A percentile compares a stretch with the other conserved stretches of the same genome.
These are phyloP conservation scores for Mycena indigotica DNA, from an alignment of 768 basidiomycete genomes.

Conservation along the genomic window DNA sequence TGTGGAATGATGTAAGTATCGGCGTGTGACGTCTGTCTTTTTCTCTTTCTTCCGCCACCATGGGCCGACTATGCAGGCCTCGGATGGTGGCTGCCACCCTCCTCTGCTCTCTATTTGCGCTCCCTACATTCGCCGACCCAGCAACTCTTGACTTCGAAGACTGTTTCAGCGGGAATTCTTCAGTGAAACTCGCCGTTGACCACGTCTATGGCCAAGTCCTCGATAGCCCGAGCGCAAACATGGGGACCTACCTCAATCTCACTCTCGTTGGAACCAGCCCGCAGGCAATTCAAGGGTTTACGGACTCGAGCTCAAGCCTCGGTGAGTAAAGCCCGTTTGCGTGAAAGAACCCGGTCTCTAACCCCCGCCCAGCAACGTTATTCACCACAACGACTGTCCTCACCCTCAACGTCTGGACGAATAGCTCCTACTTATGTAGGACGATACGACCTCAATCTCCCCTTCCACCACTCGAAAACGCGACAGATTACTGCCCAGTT, in stretches of 20 bases:
- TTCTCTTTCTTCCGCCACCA: no score
- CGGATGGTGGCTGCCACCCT: conserved; percentile 18
- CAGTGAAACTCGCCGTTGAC: conserved; percentile 64
- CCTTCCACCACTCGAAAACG: conserved; percentile 49
- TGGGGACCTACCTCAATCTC: conserved; percentile 61
- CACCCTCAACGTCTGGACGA: conserved; percentile 72
- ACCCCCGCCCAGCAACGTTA: conserved; percentile 64
- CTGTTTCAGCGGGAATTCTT: conserved; percentile 60
- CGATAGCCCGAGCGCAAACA: conserved; percentile 40
- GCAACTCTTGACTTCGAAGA: conserved; percentile 65
- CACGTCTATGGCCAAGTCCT: conserved; percentile 75
- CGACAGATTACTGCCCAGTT: conserved; percentile 72
- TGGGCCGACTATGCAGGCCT: conserved; percentile 1
- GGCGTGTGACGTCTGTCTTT: no score
- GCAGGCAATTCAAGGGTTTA: conserved; percentile 58
- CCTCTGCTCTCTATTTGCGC: conserved; percentile 30
- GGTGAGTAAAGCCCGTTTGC: conserved; percentile 48
- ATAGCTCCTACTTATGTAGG: conserved; percentile 75
- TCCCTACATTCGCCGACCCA: conserved; percentile 50
- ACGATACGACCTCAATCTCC: conserved; percentile 80
- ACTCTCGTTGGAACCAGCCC: conserved; percentile 70
- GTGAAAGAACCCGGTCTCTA: conserved; percentile 16
- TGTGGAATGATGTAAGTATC: no score
- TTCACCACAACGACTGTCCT: conserved; percentile 83
- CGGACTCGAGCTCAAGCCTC: conserved; percentile 63